These are phyloP conservation scores for Stemphylium beticola DNA, from an alignment of 2,329 filamentous ascomycete genomes.

Conservation along the genomic window DNA sequence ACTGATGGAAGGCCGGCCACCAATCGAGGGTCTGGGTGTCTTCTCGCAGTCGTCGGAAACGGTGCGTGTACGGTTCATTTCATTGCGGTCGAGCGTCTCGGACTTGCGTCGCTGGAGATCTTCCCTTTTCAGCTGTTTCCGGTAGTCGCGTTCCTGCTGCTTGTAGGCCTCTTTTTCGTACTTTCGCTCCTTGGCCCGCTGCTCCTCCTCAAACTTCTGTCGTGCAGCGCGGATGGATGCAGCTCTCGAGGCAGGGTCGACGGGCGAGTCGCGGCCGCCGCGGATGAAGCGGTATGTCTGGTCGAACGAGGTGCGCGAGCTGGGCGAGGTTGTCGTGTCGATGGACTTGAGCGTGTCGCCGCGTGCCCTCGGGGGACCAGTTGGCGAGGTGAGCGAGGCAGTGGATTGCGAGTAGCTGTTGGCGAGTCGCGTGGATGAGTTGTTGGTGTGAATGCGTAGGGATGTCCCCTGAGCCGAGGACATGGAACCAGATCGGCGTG, in stretches of 20 bases:
- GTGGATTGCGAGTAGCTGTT: slow-evolving; percentile 61
- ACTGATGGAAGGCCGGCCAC: slow-evolving; percentile 18
- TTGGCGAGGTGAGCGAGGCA: slow-evolving; percentile 55
- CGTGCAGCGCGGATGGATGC: slow-evolving; percentile 63
- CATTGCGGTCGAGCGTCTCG: slow-evolving; percentile 42
- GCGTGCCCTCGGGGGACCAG: slow-evolving; percentile 52
- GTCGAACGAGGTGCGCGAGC: slow-evolving; percentile 63
- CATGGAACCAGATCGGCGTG: slow-evolving; percentile 53
- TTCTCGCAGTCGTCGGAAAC: slow-evolving; percentile 42
- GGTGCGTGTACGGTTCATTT: slow-evolving; percentile 38
- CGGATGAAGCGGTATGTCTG: slow-evolving; percentile 60
- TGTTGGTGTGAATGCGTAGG: slow-evolving; percentile 47
- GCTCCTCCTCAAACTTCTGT: slow-evolving; percentile 64
- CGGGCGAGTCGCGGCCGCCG: slow-evolving; percentile 54
- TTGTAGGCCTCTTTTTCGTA: slow-evolving; percentile 59
- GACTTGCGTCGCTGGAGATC: slow-evolving; percentile 51
- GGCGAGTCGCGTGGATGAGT: slow-evolving; percentile 53
- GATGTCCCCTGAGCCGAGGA: slow-evolving; percentile 50
- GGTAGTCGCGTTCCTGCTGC: slow-evolving; percentile 53
- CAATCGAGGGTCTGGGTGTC: slow-evolving; percentile 38
- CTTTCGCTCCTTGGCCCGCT: slow-evolving; percentile 63
- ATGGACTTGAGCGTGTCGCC: slow-evolving; percentile 58
- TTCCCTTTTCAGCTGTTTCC: slow-evolving; percentile 53
- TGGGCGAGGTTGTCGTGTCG: slow-evolving; percentile 58
- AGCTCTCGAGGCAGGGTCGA: slow-evolving; percentile 60